Percentiles rank a stretch among this genome's conserved stretches.
Evolutionary conservation across 139 green algal species (phyloP).

Genomic region (Pycnococcus provasolii): DNA sequence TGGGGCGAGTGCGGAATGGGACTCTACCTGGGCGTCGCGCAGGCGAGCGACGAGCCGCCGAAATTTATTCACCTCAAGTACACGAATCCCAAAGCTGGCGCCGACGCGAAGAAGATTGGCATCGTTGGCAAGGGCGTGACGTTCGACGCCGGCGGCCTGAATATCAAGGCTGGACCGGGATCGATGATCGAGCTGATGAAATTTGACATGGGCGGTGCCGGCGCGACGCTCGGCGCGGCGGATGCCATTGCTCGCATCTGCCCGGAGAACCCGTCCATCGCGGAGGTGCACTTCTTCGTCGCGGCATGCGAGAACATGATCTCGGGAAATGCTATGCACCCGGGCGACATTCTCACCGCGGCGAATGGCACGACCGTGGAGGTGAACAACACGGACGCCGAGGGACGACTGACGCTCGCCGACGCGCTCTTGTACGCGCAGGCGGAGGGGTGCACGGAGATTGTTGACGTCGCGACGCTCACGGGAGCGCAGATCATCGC

Average conservation of each 20-base stretch:
- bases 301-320: slow-evolving; percentile 98
- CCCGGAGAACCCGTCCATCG: not conserved
- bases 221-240: slow-evolving; percentile 63
- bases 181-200: slow-evolving; percentile 94
- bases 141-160: slow-evolving; percentile 90
- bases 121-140: slow-evolving; percentile 85
- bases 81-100: slow-evolving; percentile 40
- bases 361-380: slow-evolving; percentile 88
- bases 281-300: slow-evolving; percentile 84
- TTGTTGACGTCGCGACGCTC: slow-evolving; percentile 91
- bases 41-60: slow-evolving; percentile 57
- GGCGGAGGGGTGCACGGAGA: slow-evolving; percentile 1
- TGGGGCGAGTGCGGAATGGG: slow-evolving; percentile 70
- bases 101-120: slow-evolving; percentile 48
- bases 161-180: slow-evolving; percentile 85
- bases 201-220: slow-evolving; percentile 68
- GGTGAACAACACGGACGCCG: slow-evolving; percentile 79
- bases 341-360: slow-evolving; percentile 84
- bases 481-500: slow-evolving; percentile 90
- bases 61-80: slow-evolving; percentile 98
- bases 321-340: slow-evolving; percentile 62
- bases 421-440: slow-evolving; percentile 86
- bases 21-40: slow-evolving; percentile 82
- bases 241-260: slow-evolving; percentile 18
- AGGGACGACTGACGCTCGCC: slow-evolving; percentile 85